These are phyloP conservation scores for Pseudocohnilembus persalinus DNA, from an alignment of 169 alveolate genomes.

Conservation along the genomic window DNA sequence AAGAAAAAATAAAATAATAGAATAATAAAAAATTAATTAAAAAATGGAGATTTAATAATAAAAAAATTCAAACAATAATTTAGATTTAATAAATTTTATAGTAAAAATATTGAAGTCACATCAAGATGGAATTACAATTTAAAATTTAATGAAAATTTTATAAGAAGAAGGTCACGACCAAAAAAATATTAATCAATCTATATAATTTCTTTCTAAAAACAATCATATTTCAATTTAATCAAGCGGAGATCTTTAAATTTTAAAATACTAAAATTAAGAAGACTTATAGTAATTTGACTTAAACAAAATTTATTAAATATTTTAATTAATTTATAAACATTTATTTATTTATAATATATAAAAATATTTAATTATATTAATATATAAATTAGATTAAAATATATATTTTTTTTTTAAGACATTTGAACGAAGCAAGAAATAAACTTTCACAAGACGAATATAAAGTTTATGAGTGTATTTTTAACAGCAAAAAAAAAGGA, in stretches of 20 bases:
- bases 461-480: not conserved
- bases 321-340: too few species aligned
- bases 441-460: not conserved
- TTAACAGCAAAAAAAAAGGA: slow-evolving; percentile 3
- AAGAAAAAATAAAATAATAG: not conserved
- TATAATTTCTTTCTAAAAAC: not conserved
- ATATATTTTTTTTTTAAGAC: not conserved
- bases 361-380: too few species aligned
- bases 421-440: not conserved
- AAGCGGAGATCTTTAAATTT: not conserved
- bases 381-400: too few species aligned
- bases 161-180: not conserved
- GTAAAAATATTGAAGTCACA: not conserved
- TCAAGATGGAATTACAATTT: not conserved
- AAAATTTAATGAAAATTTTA: too few species aligned
- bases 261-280: too few species aligned
- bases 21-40: too few species aligned
- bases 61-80: too few species aligned
- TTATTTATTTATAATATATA: too few species aligned
- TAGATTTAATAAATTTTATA: not conserved
- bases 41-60: not conserved
- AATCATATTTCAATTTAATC: not conserved
- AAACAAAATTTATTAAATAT: too few species aligned
- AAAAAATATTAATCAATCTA: not conserved
- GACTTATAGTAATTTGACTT: not conserved